These are phyloP conservation scores for Cercospora sesami DNA, from an alignment of 2,329 filamentous ascomycete species.

Conservation along the genomic window DNA sequence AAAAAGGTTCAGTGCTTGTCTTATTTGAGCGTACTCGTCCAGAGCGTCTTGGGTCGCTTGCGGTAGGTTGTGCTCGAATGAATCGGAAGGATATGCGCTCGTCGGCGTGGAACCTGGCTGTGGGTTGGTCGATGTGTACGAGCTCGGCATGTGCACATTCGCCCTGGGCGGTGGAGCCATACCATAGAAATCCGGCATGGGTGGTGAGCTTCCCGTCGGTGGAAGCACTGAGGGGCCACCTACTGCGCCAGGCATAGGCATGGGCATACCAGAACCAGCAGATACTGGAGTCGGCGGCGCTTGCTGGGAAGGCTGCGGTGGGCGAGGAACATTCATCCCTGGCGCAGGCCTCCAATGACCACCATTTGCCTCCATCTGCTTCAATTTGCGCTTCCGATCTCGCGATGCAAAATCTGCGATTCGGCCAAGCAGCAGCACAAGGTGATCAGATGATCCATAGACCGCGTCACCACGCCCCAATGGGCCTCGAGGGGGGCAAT, in stretches of 20 bases:
- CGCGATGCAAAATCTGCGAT: slow-evolving; percentile 74
- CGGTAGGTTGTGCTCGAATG: slow-evolving; percentile 56
- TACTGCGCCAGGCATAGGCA: slow-evolving; percentile 2
- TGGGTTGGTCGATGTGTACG: slow-evolving; percentile 37
- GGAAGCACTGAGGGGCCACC: not conserved
- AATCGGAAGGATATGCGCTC: slow-evolving; percentile 48
- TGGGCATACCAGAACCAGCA: slow-evolving; percentile 6
- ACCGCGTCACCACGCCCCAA: slow-evolving; percentile 75
- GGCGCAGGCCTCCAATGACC: slow-evolving; percentile 57
- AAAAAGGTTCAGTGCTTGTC: slow-evolving; percentile 68
- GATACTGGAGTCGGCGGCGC: slow-evolving; percentile 25
- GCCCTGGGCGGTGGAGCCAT: slow-evolving; percentile 47
- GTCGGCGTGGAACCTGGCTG: slow-evolving; percentile 28
- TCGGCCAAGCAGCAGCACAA: slow-evolving; percentile 77
- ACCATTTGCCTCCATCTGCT: slow-evolving; percentile 61
- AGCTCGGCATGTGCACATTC: slow-evolving; percentile 46
- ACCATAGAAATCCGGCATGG: slow-evolving; percentile 54
- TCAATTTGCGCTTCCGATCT: slow-evolving; percentile 77
- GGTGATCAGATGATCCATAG: slow-evolving; percentile 85
- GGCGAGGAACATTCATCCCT: slow-evolving; percentile 48
- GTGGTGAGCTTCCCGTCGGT: slow-evolving; percentile 6
- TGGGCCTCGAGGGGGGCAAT: slow-evolving; percentile 81
- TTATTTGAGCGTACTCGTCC: slow-evolving; percentile 76
- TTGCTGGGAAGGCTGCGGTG: slow-evolving; percentile 30
- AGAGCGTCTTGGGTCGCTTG: slow-evolving; percentile 68